Conservation (phyloP, 2,329 filamentous ascomycete species). For the Zalaria sp. region DNA sequence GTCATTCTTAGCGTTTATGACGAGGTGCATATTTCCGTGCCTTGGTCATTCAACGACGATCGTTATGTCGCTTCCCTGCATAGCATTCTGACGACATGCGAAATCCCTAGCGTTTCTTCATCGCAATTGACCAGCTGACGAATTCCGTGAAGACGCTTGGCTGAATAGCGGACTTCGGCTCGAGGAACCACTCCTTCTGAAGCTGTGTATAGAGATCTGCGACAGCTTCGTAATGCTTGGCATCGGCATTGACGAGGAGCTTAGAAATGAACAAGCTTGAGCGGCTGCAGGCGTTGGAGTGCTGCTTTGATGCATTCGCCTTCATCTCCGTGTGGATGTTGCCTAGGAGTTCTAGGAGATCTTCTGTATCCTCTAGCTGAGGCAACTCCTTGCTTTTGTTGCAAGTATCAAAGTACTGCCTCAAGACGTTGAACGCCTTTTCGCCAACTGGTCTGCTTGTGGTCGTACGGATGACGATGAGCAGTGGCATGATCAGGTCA, state of each 20-base stretch:
- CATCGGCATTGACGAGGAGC: conserved; percentile 39
- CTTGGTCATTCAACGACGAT: background rate
- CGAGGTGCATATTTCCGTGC: background rate
- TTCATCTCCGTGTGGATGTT: conserved; percentile 55
- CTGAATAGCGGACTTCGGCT: conserved; percentile 27
- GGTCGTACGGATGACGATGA: conserved; percentile 65
- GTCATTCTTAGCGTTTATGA: background rate
- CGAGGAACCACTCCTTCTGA: conserved; percentile 27
- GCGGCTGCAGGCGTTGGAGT: conserved; percentile 60
- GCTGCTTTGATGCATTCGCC: conserved; percentile 50
- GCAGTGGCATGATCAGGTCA: conserved; percentile 57
- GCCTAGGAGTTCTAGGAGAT: conserved; percentile 45
- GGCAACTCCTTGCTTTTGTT: conserved; percentile 32
- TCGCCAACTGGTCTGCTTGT: conserved; percentile 60
- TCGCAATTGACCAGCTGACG: conserved; percentile 27
- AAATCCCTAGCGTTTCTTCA: conserved; percentile 9
- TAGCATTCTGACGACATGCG: background rate
- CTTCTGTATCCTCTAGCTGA: conserved; percentile 23
- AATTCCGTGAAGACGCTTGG: conserved; percentile 32
- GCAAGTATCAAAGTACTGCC: conserved; percentile 55
- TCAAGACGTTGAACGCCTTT: conserved; percentile 59
- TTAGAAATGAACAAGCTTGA: conserved; percentile 55
- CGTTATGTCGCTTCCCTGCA: background rate
- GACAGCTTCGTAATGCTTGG: conserved; percentile 21
- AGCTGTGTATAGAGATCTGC: conserved; percentile 28